Conservation (phyloP, 768 basidiomycete species). For the Xerocomus brunneocitrinus region DNA sequence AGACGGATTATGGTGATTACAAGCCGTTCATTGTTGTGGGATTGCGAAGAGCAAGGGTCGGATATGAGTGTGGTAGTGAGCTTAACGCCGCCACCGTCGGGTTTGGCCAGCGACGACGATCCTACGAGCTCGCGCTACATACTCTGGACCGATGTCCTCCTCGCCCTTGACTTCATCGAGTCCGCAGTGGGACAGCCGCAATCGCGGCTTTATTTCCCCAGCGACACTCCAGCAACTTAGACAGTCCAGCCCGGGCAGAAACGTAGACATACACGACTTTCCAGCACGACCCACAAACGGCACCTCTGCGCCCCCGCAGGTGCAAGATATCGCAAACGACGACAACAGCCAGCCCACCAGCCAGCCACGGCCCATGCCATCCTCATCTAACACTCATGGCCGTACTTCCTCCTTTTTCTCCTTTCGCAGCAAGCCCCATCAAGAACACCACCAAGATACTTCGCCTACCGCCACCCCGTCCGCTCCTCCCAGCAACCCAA, state of each 20-base stretch:
- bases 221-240: slow-evolving; percentile 32
- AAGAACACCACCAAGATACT: slow-evolving; percentile 11
- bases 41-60: neutral
- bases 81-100: neutral
- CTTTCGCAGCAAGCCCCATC: slow-evolving; percentile 42
- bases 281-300: slow-evolving; percentile 25
- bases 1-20: too few species aligned
- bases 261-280: slow-evolving; percentile 32
- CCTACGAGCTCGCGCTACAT: neutral
- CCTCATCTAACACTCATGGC: slow-evolving; percentile 35
- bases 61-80: slow-evolving; percentile 3
- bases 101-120: slow-evolving; percentile 5
- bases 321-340: slow-evolving; percentile 18
- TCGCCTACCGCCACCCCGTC: slow-evolving; percentile 17
- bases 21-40: neutral
- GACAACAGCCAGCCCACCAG: slow-evolving; percentile 13
- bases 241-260: slow-evolving; percentile 30
- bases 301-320: slow-evolving; percentile 5
- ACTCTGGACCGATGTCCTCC: slow-evolving; percentile 11
- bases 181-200: slow-evolving; percentile 34
- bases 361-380: slow-evolving; percentile 27
- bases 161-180: slow-evolving; percentile 24
- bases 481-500: slow-evolving; percentile 11
- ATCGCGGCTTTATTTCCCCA: slow-evolving; percentile 33
- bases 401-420: slow-evolving; percentile 66